Percentiles rank a stretch among this genome's conserved stretches.
Evolutionary conservation across 2,329 filamentous ascomycete genomes (phyloP).

Genomic region (Neonectria coccinea): DNA sequence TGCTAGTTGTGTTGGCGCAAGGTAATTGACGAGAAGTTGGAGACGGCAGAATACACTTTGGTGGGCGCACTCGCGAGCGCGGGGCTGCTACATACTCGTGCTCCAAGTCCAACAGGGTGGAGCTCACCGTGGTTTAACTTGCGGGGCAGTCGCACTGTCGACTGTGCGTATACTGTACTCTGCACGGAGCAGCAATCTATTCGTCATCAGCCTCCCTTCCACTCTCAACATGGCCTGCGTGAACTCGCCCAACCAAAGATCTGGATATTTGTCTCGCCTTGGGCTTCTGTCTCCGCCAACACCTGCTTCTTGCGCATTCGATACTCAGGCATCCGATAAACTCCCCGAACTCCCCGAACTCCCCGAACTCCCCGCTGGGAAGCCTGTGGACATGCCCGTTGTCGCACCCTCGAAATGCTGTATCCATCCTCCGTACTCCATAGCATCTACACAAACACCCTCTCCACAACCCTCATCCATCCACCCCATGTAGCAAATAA

Average conservation of each 20-base stretch:
- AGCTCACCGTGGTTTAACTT: background rate
- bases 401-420: background rate
- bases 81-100: background rate
- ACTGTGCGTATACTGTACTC: background rate
- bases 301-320: background rate
- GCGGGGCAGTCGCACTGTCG: background rate
- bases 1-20: background rate
- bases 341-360: conserved; percentile 31
- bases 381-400: background rate
- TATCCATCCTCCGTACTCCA: background rate
- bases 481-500: conserved; percentile 5
- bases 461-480: conserved; percentile 2
- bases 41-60: background rate
- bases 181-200: background rate
- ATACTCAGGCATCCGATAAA: conserved; percentile 4
- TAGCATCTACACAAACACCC: conserved; percentile 2
- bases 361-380: conserved; percentile 28
- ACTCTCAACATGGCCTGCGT: background rate
- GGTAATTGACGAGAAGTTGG: background rate
- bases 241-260: background rate
- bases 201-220: background rate
- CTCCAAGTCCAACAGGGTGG: background rate
- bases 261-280: background rate
- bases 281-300: background rate
- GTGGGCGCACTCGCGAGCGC: background rate